A percentile compares a stretch with the other conserved stretches of the same genome.
These are phyloP conservation scores for Naganishia cerealis DNA, from an alignment of 1,284 basidiomycete genomes.

Conservation along the genomic window DNA sequence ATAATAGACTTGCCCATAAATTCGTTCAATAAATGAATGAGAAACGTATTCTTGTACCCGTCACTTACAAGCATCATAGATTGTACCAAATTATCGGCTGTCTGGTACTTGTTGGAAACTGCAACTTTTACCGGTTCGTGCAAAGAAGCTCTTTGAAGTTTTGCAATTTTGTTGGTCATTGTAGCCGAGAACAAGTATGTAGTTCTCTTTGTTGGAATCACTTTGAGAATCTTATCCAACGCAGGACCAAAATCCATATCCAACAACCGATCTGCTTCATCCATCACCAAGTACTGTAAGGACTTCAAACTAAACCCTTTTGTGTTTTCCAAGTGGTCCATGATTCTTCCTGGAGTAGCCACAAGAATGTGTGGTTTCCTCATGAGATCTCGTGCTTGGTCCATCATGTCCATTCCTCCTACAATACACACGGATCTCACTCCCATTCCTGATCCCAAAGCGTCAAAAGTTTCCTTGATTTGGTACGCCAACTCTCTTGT, in stretches of 20 bases:
- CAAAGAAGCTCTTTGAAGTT: constrained; percentile 93
- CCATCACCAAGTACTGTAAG: too few species aligned
- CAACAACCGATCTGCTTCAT: constrained; percentile 93
- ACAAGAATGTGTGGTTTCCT: constrained; percentile 93
- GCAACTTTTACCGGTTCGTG: constrained; percentile 93
- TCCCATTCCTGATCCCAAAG: too few species aligned
- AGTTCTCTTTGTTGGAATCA: constrained; percentile 88
- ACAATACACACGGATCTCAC: too few species aligned
- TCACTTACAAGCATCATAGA: too few species aligned
- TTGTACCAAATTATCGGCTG: too few species aligned
- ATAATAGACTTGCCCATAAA: constrained; percentile 91
- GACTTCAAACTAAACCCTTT: too few species aligned
- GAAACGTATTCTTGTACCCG: constrained; percentile 91
- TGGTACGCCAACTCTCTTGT: constrained; percentile 97
- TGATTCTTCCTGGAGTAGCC: constrained; percentile 92
- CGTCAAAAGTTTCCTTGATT: constrained; percentile 93
- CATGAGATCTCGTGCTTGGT: too few species aligned
- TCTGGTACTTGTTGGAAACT: constrained; percentile 91
- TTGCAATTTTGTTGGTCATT: constrained; percentile 99
- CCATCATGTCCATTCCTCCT: constrained; percentile 92
- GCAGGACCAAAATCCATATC: constrained; percentile 98
- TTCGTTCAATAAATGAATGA: constrained; percentile 86
- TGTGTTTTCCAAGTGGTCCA: constrained; percentile 96
- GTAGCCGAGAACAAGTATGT: constrained; percentile 98
- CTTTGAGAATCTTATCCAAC: constrained; percentile 95